These are phyloP conservation scores for Warburgia ugandensis DNA, from an alignment of 164 flowering plant genomes.

Conservation along the genomic window DNA sequence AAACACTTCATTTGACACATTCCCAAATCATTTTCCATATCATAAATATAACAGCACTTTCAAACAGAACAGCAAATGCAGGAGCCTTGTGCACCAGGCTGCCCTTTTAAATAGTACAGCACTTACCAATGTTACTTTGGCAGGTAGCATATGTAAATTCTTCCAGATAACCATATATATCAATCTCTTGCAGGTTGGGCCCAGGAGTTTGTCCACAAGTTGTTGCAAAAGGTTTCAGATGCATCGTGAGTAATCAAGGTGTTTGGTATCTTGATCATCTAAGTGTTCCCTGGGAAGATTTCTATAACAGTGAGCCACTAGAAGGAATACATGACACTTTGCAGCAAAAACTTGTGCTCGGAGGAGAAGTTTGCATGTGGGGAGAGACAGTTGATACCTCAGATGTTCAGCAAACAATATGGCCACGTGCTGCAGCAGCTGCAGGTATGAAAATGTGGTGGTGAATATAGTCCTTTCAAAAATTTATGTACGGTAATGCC, in stretches of 20 bases:
- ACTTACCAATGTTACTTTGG: background rate
- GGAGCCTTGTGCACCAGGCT: no score
- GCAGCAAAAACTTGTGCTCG: slow-evolving; percentile 68
- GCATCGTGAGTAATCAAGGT: slow-evolving; percentile 91
- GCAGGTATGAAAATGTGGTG: slow-evolving; percentile 52
- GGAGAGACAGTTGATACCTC: slow-evolving; percentile 89
- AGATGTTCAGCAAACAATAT: slow-evolving; percentile 79
- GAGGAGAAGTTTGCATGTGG: slow-evolving; percentile 99
- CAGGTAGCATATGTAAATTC: background rate
- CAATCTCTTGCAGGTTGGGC: slow-evolving; percentile 52
- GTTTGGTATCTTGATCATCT: slow-evolving; percentile 93
- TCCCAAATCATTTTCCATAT: no score
- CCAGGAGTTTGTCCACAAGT: slow-evolving; percentile 85
- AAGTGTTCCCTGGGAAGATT: slow-evolving; percentile 68
- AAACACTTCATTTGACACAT: no score
- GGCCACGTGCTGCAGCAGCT: slow-evolving; percentile 99
- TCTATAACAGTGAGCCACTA: slow-evolving; percentile 72
- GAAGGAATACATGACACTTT: slow-evolving; percentile 58
- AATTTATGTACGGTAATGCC: background rate
- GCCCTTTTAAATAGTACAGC: no score
- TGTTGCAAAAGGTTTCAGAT: slow-evolving; percentile 79
- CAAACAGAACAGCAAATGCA: no score
- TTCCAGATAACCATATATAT: background rate
- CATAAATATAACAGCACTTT: no score
- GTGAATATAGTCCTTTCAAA: background rate